These are phyloP conservation scores for Whalleya microplaca DNA, from an alignment of 2,329 filamentous ascomycete genomes.

Conservation along the genomic window DNA sequence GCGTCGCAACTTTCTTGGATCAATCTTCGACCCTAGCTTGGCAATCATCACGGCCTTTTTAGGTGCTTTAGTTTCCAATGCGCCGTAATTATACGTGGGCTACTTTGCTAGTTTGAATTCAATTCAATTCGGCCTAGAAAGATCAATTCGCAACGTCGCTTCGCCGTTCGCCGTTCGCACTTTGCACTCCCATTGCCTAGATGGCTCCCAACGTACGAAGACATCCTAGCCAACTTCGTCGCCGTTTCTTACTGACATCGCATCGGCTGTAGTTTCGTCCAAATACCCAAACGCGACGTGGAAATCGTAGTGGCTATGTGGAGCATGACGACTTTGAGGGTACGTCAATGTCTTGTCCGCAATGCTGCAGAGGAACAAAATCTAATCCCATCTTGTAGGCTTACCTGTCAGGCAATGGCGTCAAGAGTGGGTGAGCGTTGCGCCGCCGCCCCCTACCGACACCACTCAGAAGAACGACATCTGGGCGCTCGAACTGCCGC, in stretches of 20 bases:
- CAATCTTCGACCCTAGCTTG: background rate
- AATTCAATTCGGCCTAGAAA: constrained; percentile 1
- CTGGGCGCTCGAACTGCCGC: constrained; percentile 76
- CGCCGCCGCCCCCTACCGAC: constrained; percentile 67
- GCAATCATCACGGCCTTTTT: background rate
- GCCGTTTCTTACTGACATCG: constrained; percentile 5
- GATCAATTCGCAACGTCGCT: background rate
- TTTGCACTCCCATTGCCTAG: constrained; percentile 1
- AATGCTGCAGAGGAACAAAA: background rate
- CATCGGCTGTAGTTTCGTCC: constrained; percentile 30
- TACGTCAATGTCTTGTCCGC: constrained; percentile 27
- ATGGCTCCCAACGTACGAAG: constrained; percentile 35
- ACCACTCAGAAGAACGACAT: constrained; percentile 65
- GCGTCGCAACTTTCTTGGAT: constrained; percentile 10
- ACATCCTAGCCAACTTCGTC: background rate
- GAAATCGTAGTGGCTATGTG: constrained; percentile 58
- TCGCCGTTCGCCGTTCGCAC: background rate
- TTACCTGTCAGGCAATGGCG: constrained; percentile 92
- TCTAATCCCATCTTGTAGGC: constrained; percentile 49
- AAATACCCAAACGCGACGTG: constrained; percentile 56
- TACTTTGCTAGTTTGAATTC: no score
- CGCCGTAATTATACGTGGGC: background rate
- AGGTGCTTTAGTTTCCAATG: constrained; percentile 1
- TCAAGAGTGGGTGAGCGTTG: constrained; percentile 69
- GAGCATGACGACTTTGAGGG: constrained; percentile 67